These are phyloP conservation scores for Colletotrichum eleusines DNA, from an alignment of 2,329 filamentous ascomycete genomes.

Conservation along the genomic window DNA sequence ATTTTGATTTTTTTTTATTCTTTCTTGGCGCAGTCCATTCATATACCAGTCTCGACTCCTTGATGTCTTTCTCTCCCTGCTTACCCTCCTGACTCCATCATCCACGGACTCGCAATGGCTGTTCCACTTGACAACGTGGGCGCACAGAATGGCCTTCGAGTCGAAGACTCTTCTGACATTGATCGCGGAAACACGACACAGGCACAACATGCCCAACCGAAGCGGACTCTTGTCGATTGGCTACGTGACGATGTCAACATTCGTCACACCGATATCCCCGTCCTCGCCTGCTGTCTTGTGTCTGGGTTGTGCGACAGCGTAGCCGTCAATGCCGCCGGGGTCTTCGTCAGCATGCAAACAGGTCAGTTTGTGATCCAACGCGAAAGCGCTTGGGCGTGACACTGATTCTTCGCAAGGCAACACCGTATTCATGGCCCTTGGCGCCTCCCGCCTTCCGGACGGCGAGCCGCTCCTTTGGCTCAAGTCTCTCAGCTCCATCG, in stretches of 20 bases:
- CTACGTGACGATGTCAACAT: conserved; percentile 42
- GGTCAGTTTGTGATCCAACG: conserved; percentile 9
- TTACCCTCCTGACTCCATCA: conserved; percentile 1
- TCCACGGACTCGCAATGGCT: not conserved
- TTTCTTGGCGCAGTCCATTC: not conserved
- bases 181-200: conserved; percentile 21
- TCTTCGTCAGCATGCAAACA: conserved; percentile 58
- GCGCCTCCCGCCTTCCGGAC: conserved; percentile 64
- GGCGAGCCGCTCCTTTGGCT: conserved; percentile 65
- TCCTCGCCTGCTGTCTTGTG: conserved; percentile 55
- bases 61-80: not conserved
- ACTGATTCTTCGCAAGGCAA: conserved; percentile 57
- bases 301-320: conserved; percentile 57
- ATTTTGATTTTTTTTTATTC: not conserved
- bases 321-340: conserved; percentile 54
- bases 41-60: conserved; percentile 17
- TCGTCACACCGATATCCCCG: conserved; percentile 49
- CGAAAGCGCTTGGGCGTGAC: not conserved
- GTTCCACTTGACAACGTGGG: conserved; percentile 14
- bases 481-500: conserved; percentile 65
- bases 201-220: not conserved
- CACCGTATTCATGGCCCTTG: conserved; percentile 72
- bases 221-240: conserved; percentile 35
- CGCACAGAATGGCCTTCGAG: conserved; percentile 27
- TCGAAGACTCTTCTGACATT: conserved; percentile 36